Evolutionary conservation across 1,139 yeast genomes (phyloP).

Genomic region (Protomyces macrosporus): DNA sequence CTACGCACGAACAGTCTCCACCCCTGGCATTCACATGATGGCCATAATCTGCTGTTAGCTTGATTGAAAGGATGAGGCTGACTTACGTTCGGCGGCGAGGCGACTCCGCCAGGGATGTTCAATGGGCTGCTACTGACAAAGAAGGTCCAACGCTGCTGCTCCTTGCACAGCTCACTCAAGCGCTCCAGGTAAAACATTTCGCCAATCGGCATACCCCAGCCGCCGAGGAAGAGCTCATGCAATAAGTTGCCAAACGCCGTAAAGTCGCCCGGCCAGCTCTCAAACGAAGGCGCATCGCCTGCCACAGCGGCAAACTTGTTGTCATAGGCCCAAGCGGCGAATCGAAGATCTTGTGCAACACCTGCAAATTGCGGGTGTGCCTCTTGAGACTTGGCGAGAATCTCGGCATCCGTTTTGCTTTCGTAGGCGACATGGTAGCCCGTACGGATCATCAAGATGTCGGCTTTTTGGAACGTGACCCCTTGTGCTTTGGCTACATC

Average conservation of each 20-base stretch:
- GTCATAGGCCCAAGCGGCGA: constrained; percentile 35
- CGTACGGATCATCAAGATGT: constrained; percentile 36
- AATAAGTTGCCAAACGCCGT: constrained; percentile 22
- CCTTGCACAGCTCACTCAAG: constrained; percentile 33
- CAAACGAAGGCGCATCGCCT: constrained; percentile 36
- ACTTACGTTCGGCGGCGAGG: constrained; percentile 36
- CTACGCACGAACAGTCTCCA: too few relatives aligned
- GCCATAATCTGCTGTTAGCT: too few relatives aligned
- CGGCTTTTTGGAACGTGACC: constrained; percentile 35
- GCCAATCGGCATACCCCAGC: constrained; percentile 37
- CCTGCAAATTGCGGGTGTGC: constrained; percentile 33
- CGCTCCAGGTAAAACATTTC: constrained; percentile 36
- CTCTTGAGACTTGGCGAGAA: constrained; percentile 25
- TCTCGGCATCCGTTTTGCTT: constrained; percentile 30
- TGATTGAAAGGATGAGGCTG: too few relatives aligned
- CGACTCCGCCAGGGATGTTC: constrained; percentile 37
- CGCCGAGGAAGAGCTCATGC: constrained; percentile 34
- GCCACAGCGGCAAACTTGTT: constrained; percentile 37
- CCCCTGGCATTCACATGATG: too few relatives aligned
- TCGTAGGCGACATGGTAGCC: constrained; percentile 37
- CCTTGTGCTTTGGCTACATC: constrained; percentile 33
- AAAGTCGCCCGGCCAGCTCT: constrained; percentile 33
- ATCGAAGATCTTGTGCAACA: constrained; percentile 33
- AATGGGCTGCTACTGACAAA: constrained; percentile 37
- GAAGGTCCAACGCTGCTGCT: constrained; percentile 34